A percentile compares a stretch with the other conserved stretches of the same genome.
Conservation (phyloP, 176 grass and related monocot species). For the Leersia perrieri region DNA sequence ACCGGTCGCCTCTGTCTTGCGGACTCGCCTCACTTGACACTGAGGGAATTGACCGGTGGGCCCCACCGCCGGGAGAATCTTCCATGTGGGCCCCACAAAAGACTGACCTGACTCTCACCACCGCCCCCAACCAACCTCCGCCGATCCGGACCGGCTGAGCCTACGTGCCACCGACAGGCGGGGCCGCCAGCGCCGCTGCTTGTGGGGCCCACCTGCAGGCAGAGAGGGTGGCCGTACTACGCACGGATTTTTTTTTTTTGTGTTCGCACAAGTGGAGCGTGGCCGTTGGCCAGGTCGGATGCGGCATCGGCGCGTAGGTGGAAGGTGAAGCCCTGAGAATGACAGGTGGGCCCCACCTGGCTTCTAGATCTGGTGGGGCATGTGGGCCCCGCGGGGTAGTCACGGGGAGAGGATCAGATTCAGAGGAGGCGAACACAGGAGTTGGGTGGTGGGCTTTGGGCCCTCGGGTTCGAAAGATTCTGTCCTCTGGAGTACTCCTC, state of each 20-base stretch:
- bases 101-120: not conserved
- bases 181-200: not conserved
- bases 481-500: not conserved
- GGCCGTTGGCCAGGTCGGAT: not conserved
- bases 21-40: not conserved
- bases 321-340: not conserved
- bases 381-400: not conserved
- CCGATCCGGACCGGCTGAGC: not conserved
- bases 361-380: not conserved
- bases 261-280: not conserved
- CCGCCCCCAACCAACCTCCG: not conserved
- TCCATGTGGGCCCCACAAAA: not conserved
- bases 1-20: not conserved
- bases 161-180: not conserved
- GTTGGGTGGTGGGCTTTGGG: not conserved
- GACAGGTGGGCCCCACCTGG: not conserved
- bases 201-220: not conserved
- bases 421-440: not conserved
- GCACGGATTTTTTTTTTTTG: not conserved
- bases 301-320: not conserved
- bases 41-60: conserved; percentile 24
- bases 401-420: too few relatives aligned
- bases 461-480: not conserved
- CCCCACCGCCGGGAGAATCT: conserved; percentile 29
- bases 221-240: too few relatives aligned